Base-by-base conservation (phyloP, 2,329 filamentous ascomycete species). In the Talaromyces sp. region DNA sequence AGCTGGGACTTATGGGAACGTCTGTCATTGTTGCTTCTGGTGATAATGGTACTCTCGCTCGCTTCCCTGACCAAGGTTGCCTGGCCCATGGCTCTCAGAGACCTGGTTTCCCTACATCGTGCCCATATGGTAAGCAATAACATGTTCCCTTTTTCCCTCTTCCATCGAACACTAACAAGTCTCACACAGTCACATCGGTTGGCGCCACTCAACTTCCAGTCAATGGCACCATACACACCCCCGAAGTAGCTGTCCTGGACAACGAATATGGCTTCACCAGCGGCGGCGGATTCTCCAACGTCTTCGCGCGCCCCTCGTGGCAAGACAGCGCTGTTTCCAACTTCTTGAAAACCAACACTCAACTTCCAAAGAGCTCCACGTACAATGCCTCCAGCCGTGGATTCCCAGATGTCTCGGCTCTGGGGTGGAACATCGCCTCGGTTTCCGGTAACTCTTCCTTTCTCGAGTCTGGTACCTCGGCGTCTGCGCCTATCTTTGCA, bases 381-480 rank as follows among this genome's bases (percentile, higher is more conserved):
- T 82, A 74, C 64, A 79, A 81, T 56, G 69, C 68, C 65, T 49
- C 82, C 9, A 86, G 86, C 0, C 80, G 86, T 58, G 87, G 75
- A 0, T 84, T 85, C 63, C 85, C 86, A 0, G 86, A 89, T 66
- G 77, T 89, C 10, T 75, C 86, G 0, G 83, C 83, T 7, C 82
- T 84, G 13, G 43, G 43, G 10, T 50, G 43, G 43, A 50, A 50
- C n/a, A 24, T 50, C 13, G 43, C 43, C n/a, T 50, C 43, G 43
- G 43, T 50, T 50, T 9, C 24, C 9, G 4, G 11, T 6, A 50
- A 50, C 43, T 3, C 8, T 24, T 21, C 43, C 13, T 10, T 5
- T 5, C 19, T 50, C 4, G 43, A 50, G 19, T 24, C 43, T 21
- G 43, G 43, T 26, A 38, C 77, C 1, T 75, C 72, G 24, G 82